phyloP scores from a whole-genome alignment of 495 filamentous ascomycete species.

The Thozetella sp. region DNA sequence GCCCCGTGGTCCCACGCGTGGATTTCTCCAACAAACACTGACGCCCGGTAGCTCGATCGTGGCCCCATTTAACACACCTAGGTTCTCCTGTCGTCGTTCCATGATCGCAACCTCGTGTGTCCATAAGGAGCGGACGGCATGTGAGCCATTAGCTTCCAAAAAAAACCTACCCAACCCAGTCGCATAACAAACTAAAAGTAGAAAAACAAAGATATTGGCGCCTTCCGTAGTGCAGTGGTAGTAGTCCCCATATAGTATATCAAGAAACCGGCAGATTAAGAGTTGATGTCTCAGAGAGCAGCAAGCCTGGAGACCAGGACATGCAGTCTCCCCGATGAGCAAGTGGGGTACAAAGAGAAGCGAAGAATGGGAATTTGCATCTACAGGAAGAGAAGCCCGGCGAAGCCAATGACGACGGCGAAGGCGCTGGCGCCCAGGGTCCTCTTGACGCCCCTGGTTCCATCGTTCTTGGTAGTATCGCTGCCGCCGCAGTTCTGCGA shows the following conservation, averaged over 20 bases:
- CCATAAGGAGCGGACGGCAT: background rate
- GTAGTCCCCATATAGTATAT: background rate
- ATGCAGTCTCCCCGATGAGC: too few species aligned
- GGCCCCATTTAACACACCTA: too few species aligned
- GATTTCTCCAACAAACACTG: background rate
- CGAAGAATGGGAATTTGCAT: background rate
- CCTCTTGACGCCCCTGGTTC: slow-evolving; percentile 33
- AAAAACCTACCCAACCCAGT: background rate
- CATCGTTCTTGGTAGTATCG: slow-evolving; percentile 24
- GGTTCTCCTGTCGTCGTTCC: background rate
- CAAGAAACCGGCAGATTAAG: background rate
- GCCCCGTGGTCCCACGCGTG: background rate
- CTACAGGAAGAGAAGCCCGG: slow-evolving; percentile 44
- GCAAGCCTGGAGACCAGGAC: too few species aligned
- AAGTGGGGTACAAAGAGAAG: background rate
- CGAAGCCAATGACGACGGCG: slow-evolving; percentile 49
- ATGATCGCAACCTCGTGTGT: background rate
- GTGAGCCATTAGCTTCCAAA: slow-evolving; percentile 1
- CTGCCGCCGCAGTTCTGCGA: slow-evolving; percentile 30
- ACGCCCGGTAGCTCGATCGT: background rate
- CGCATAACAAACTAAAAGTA: background rate
- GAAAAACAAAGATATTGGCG: background rate
- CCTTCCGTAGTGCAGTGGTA: background rate
- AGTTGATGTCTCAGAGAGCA: too few species aligned
- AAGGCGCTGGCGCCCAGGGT: slow-evolving; percentile 46